Evolutionary conservation across 345 rosid genomes (phyloP).

Genomic region (Draba incana): DNA sequence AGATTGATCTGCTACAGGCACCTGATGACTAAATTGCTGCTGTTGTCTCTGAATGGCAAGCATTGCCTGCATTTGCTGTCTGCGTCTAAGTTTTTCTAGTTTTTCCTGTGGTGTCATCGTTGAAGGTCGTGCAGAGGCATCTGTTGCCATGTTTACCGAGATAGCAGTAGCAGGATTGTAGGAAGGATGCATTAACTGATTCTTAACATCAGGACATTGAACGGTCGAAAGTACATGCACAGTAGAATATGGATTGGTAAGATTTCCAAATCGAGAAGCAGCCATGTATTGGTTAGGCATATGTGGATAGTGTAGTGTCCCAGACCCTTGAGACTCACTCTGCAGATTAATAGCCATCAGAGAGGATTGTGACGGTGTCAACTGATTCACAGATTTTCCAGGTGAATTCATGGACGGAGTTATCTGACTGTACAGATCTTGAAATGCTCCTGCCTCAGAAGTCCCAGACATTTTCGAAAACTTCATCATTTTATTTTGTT

Average conservation of each 20-base stretch:
- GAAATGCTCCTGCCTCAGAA: constrained; percentile 46
- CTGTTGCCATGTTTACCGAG: constrained; percentile 46
- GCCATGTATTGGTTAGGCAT: constrained; percentile 51
- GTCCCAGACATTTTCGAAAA: constrained; percentile 49
- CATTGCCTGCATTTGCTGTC: constrained; percentile 97
- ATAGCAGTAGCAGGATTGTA: constrained; percentile 51
- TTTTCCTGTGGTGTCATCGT: constrained; percentile 95
- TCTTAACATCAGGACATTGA: constrained; percentile 54
- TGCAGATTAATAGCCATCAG: constrained; percentile 52
- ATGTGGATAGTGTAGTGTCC: constrained; percentile 54
- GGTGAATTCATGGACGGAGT: constrained; percentile 46
- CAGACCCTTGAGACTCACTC: constrained; percentile 56
- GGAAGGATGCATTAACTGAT: constrained; percentile 54
- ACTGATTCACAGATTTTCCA: constrained; percentile 46
- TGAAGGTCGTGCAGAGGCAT: constrained; percentile 52
- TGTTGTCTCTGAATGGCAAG: constrained; percentile 91
- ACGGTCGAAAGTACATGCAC: constrained; percentile 55
- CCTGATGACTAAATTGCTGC: constrained; percentile 64
- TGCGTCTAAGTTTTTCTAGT: constrained; percentile 84
- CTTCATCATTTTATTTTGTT: constrained; percentile 55
- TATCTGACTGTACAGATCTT: constrained; percentile 50
- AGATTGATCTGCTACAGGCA: constrained; percentile 48
- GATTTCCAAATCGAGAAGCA: constrained; percentile 55
- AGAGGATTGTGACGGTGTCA: constrained; percentile 46
- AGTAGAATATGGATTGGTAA: constrained; percentile 57